A percentile compares a stretch with the other conserved stretches of the same genome.
Conservation (phyloP, 345 rosid genomes). For the Anastatica hierochuntica region DNA sequence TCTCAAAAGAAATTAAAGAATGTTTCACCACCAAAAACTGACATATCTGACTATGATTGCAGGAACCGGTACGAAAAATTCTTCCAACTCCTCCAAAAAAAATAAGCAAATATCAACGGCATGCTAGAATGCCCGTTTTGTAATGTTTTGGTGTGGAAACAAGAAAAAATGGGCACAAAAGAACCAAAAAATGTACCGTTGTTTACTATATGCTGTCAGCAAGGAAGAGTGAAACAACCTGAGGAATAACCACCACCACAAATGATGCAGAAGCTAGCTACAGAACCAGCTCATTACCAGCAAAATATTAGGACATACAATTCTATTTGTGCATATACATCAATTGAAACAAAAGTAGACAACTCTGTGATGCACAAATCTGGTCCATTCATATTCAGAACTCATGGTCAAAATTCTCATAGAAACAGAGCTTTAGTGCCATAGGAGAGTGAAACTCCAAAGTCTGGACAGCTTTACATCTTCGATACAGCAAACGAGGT, state of each 20-base stretch:
- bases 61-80: no score
- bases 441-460: no score
- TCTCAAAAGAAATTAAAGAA: no score
- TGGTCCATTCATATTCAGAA: neutral
- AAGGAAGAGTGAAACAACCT: neutral
- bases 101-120: no score
- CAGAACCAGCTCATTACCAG: neutral
- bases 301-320: neutral
- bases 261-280: neutral
- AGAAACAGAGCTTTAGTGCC: neutral
- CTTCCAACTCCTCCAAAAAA: no score
- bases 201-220: neutral
- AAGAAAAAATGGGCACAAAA: neutral
- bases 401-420: neutral
- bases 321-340: neutral
- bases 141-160: neutral
- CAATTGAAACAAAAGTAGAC: neutral
- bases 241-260: neutral
- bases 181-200: neutral
- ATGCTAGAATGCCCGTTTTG: no score
- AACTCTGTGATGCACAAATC: neutral
- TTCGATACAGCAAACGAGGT: no score
- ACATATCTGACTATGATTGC: no score
- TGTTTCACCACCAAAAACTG: no score
- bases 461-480: no score